These are phyloP conservation scores for Phytophthora multivora DNA, from an alignment of 352 stramenopile species.

Conservation along the genomic window DNA sequence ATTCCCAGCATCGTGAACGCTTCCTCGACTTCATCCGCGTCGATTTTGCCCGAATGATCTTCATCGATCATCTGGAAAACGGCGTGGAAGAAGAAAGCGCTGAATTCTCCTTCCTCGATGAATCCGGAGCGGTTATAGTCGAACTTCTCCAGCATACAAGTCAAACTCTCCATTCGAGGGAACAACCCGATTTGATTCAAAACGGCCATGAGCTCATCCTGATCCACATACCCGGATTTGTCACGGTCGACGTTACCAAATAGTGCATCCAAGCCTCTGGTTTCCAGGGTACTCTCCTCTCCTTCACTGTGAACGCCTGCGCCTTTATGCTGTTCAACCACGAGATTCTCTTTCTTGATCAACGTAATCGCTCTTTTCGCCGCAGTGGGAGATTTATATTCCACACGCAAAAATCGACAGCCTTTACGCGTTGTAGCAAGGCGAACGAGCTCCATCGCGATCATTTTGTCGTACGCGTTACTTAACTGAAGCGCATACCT, in stretches of 20 bases:
- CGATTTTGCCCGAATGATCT: constrained; percentile 77
- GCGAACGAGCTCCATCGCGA: constrained; percentile 73
- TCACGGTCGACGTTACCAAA: constrained; percentile 73
- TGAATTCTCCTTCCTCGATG: constrained; percentile 66
- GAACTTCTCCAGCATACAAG: constrained; percentile 47
- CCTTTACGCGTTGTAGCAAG: constrained; percentile 75
- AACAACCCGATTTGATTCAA: constrained; percentile 74
- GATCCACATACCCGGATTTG: constrained; percentile 60
- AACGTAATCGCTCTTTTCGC: constrained; percentile 50
- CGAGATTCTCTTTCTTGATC: constrained; percentile 54
- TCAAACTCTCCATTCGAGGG: constrained; percentile 53
- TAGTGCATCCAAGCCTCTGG: constrained; percentile 56
- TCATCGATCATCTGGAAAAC: constrained; percentile 80
- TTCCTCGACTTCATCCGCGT: constrained; percentile 73
- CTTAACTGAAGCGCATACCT: constrained; percentile 68
- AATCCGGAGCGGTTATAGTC: constrained; percentile 59
- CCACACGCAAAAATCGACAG: constrained; percentile 67
- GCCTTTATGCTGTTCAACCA: constrained; percentile 35
- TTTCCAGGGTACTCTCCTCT: constrained; percentile 61
- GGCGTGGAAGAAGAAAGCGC: constrained; percentile 71
- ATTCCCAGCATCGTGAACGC: constrained; percentile 78
- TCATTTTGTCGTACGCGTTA: constrained; percentile 83
- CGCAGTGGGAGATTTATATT: constrained; percentile 45
- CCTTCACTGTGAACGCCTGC: constrained; percentile 14
- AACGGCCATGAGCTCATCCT: constrained; percentile 60